These are phyloP conservation scores for Kodamaea anthophila DNA, from an alignment of 1,139 yeast genomes.

Conservation along the genomic window DNA sequence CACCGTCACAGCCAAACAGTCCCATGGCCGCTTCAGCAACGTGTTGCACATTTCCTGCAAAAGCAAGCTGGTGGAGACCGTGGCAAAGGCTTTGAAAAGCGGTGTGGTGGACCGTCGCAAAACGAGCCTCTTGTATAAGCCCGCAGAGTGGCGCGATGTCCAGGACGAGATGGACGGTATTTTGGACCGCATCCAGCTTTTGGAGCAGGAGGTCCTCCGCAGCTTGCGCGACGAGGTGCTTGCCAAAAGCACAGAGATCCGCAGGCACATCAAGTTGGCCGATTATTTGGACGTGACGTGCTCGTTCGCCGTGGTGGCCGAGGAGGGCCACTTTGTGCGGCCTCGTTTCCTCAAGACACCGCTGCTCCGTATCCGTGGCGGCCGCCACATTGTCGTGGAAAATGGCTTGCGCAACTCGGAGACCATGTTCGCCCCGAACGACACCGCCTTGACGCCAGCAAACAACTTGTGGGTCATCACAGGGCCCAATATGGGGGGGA, in stretches of 20 bases:
- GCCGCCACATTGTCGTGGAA: constrained; percentile 90
- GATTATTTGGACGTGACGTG: constrained; percentile 70
- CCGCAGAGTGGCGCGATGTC: constrained; percentile 28
- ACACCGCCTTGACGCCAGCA: constrained; percentile 28
- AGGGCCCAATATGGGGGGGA: constrained; percentile 99
- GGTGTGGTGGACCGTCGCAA: constrained; percentile 26
- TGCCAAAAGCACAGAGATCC: constrained; percentile 31
- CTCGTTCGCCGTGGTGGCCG: constrained; percentile 67
- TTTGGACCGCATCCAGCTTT: constrained; percentile 21
- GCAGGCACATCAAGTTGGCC: constrained; percentile 40
- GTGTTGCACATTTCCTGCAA: constrained; percentile 32
- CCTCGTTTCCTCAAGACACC: constrained; percentile 55
- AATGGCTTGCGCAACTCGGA: constrained; percentile 52
- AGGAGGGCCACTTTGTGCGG: constrained; percentile 55
- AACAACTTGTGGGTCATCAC: constrained; percentile 64
- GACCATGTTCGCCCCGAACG: constrained; percentile 55
- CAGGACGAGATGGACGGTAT: constrained; percentile 23
- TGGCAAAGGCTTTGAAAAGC: constrained; percentile 10
- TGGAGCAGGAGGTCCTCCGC: constrained; percentile 43
- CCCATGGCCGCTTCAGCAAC: constrained; percentile 27
- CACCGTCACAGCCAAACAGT: constrained; percentile 21
- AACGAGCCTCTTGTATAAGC: constrained; percentile 24
- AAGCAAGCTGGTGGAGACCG: constrained; percentile 20
- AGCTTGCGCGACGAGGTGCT: constrained; percentile 36
- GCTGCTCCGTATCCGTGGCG: constrained; percentile 45